These are phyloP conservation scores for Pyrus pyrifolia DNA, from an alignment of 306 rosid genomes.

Conservation along the genomic window DNA sequence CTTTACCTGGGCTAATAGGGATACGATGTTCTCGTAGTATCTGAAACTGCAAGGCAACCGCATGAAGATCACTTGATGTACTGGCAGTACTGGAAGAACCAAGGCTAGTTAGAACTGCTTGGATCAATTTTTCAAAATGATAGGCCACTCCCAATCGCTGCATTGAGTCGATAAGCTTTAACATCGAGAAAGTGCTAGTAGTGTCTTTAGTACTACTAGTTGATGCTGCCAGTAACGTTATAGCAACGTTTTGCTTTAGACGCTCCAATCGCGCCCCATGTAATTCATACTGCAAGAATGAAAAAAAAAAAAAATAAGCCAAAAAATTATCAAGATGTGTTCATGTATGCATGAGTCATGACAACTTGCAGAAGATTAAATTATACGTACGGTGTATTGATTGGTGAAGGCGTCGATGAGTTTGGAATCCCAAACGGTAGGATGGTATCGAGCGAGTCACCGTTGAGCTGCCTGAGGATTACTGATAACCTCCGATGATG, in stretches of 20 bases:
- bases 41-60: constrained; percentile 9
- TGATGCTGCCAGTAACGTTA: not conserved
- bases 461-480: no score
- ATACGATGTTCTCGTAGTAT: constrained; percentile 21
- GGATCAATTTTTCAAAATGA: constrained; percentile 22
- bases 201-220: not conserved
- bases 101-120: not conserved
- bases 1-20: constrained; percentile 16
- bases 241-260: constrained; percentile 4
- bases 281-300: constrained; percentile 15
- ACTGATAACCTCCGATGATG: no score
- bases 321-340: not conserved
- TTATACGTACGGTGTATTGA: not conserved
- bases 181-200: not conserved
- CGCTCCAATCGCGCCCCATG: constrained; percentile 4
- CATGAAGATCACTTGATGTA: not conserved
- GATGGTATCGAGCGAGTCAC: constrained; percentile 15
- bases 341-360: not conserved
- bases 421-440: constrained; percentile 15
- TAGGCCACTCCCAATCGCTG: constrained; percentile 26
- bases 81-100: not conserved
- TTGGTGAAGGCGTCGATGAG: constrained; percentile 21
- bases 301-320: not conserved
- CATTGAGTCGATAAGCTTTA: constrained; percentile 6
- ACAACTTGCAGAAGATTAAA: no score